phyloP scores from a whole-genome alignment of 345 rosid genomes.

The Heritiera fomes region DNA sequence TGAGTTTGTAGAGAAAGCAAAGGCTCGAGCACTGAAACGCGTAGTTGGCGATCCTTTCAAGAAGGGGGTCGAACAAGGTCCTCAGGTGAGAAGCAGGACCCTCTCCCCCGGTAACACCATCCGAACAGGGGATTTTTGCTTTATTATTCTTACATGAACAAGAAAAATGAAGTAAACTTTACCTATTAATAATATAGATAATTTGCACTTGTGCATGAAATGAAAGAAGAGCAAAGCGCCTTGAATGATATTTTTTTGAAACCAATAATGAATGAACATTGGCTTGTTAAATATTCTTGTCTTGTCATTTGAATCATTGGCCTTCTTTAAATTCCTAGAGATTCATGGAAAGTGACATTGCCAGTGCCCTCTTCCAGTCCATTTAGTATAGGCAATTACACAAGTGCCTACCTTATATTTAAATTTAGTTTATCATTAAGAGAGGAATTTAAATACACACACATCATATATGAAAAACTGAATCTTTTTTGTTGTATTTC shows the following conservation, averaged over 20 bases:
- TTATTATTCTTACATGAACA: not conserved
- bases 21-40: slow-evolving; percentile 66
- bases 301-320: not conserved
- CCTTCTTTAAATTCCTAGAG: not conserved
- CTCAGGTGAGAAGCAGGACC: slow-evolving; percentile 61
- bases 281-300: too few species aligned
- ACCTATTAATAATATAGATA: too few species aligned
- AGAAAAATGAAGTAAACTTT: too few species aligned
- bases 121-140: not conserved
- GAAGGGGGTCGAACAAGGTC: slow-evolving; percentile 85
- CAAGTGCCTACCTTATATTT: too few species aligned
- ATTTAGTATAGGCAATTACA: not conserved
- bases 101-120: not conserved
- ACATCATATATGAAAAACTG: not conserved
- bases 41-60: slow-evolving; percentile 88
- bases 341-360: not conserved
- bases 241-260: too few species aligned
- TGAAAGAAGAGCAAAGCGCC: too few species aligned
- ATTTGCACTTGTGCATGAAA: too few species aligned
- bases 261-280: too few species aligned
- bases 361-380: not conserved
- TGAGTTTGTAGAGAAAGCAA: slow-evolving; percentile 87
- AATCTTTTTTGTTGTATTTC: not conserved
- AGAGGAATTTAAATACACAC: not conserved
- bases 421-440: not conserved